These are phyloP conservation scores for Botrytis medusae DNA, from an alignment of 2,329 filamentous ascomycete species.

Conservation along the genomic window DNA sequence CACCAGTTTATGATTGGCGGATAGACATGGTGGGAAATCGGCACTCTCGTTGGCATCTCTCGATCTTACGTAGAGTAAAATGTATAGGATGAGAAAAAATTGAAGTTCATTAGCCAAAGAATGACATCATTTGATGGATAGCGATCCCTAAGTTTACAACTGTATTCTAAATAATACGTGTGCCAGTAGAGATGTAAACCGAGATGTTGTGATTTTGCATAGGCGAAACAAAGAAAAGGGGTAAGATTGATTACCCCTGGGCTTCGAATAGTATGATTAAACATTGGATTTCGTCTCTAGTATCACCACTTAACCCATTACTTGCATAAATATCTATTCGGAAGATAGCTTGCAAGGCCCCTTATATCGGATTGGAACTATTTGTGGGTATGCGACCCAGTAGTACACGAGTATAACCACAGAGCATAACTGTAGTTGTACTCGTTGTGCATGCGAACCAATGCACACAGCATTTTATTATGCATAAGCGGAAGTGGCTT, in stretches of 20 bases:
- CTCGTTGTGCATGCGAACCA: neutral
- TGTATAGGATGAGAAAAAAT: neutral
- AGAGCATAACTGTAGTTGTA: neutral
- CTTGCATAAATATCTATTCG: neutral
- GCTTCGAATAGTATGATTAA: neutral
- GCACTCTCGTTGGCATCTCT: neutral
- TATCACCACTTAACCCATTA: neutral
- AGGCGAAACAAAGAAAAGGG: neutral
- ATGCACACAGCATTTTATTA: neutral
- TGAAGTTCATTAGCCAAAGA: neutral
- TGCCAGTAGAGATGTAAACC: neutral
- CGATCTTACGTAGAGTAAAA: neutral
- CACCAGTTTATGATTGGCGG: neutral
- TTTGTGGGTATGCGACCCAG: neutral
- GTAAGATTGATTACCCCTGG: neutral
- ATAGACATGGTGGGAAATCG: no score
- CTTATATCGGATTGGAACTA: neutral
- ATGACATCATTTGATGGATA: neutral
- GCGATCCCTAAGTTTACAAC: rapidly evolving
- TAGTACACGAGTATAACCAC: neutral
- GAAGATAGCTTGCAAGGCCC: neutral
- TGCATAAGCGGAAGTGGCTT: neutral
- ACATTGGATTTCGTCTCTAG: neutral
- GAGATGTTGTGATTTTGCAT: neutral
- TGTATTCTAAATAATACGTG: neutral